Evolutionary conservation across 495 filamentous ascomycete species (phyloP).

Genomic region (Penicillium macrosclerotiorum): DNA sequence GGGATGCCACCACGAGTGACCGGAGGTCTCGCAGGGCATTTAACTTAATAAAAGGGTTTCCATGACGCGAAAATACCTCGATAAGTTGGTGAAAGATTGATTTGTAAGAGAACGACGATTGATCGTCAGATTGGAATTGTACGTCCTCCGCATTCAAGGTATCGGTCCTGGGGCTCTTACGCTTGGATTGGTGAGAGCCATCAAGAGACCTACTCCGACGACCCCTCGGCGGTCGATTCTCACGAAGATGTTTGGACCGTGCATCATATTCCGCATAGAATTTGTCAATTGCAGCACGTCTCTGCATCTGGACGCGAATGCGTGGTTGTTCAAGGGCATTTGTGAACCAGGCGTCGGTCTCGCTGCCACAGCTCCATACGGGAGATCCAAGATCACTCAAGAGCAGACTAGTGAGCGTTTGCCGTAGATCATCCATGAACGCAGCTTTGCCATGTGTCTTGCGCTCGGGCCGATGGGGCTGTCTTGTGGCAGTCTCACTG

Average conservation of each 20-base stretch:
- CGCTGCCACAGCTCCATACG: conserved; percentile 79
- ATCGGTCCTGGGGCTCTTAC: neutral
- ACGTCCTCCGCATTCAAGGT: neutral
- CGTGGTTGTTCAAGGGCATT: conserved; percentile 72
- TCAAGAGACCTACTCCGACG: conserved; percentile 40
- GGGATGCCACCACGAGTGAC: conserved; percentile 72
- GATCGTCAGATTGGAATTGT: conserved; percentile 8
- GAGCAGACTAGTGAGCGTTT: conserved; percentile 77
- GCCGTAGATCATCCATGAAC: conserved; percentile 75
- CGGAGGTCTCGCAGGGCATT: conserved; percentile 81
- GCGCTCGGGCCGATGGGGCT: conserved; percentile 35
- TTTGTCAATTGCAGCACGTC: conserved; percentile 49
- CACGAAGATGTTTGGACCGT: conserved; percentile 21
- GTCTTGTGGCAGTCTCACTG: conserved; percentile 35
- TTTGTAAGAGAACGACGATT: conserved; percentile 61
- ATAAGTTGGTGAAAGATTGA: conserved; percentile 77
- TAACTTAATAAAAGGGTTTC: conserved; percentile 83
- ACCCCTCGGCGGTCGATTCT: conserved; percentile 18
- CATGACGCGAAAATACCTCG: conserved; percentile 84
- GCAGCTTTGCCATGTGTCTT: conserved; percentile 51
- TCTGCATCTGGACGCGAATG: conserved; percentile 71
- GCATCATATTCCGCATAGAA: conserved; percentile 44
- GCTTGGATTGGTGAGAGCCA: neutral
- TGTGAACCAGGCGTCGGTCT: conserved; percentile 90
- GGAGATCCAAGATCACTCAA: conserved; percentile 86